A percentile compares a stretch with the other conserved stretches of the same genome.
phyloP scores from a whole-genome alignment of 768 basidiomycete genomes.

The Solioccasus polychromus region DNA sequence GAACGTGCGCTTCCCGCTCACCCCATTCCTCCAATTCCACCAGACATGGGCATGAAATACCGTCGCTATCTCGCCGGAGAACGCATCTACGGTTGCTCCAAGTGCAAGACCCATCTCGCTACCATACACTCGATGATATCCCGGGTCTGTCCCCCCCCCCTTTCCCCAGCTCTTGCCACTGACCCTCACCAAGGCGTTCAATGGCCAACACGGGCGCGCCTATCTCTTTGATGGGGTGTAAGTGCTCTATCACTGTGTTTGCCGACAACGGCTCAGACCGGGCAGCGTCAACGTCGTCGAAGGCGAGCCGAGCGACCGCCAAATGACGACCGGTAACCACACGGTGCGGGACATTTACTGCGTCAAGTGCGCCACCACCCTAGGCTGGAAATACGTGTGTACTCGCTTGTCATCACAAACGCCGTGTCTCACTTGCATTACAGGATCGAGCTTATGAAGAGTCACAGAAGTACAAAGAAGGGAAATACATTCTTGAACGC shows the following conservation, averaged over 20 bases:
- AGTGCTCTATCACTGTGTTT: constrained; percentile 34
- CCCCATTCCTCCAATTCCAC: constrained; percentile 1
- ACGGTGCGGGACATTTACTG: constrained; percentile 96
- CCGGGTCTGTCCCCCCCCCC: constrained; percentile 49
- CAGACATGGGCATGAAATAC: constrained; percentile 83
- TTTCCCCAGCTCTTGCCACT: constrained; percentile 8
- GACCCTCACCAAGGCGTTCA: constrained; percentile 70
- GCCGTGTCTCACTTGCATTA: constrained; percentile 1
- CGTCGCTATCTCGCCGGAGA: constrained; percentile 82
- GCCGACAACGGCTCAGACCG: constrained; percentile 7
- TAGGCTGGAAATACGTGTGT: constrained; percentile 98
- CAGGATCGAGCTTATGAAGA: constrained; percentile 91
- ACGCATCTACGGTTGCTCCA: constrained; percentile 84
- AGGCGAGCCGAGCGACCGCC: constrained; percentile 86
- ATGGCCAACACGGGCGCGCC: constrained; percentile 93
- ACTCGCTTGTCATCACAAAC: neutral
- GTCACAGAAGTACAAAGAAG: constrained; percentile 97
- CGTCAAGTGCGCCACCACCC: constrained; percentile 76
- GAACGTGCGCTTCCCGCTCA: constrained; percentile 6
- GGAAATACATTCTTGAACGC: constrained; percentile 96
- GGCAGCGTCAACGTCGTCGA: constrained; percentile 86
- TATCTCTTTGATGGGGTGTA: constrained; percentile 94
- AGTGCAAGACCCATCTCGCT: constrained; percentile 87
- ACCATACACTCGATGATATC: constrained; percentile 91
- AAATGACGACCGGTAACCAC: constrained; percentile 97